Evolutionary conservation across 345 rosid genomes (phyloP), one percentile per base, ranked within the genome.

Genomic region (Acer negundo): DNA sequence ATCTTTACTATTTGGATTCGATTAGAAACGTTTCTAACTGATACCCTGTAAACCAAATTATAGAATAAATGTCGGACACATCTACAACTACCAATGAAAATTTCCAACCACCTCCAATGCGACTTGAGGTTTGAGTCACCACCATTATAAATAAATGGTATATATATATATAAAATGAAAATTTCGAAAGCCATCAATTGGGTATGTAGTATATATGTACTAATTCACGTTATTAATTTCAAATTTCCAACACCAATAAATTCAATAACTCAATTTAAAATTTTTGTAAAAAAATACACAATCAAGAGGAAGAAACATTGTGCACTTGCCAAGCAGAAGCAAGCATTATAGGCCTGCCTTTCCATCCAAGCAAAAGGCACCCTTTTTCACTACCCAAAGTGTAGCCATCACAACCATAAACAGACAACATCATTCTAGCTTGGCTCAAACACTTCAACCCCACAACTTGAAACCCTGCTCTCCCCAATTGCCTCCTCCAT

Each of bases 251-350:
- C 38, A 10, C 72, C 40, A 10, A 2, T 46, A 8, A 19, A 11
- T 40, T 9, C 42, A 22, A 22, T 38, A 12, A n/a, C 38, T 74
- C 28, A 44, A 49, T 74, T 17, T 12, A 35, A 13, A 53, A 2
- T 55, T 55, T 53, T 53, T 53, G 3, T 9, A 4, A 13, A 53
- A 15, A 47, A 6, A 74, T 64, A 19, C 20, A 59, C 55, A 64
- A 20, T 35, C 62, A 81, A 61, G 81, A 70, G 26, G 83, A 73
- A 28, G 81, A 51, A 76, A 19, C 51, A 67, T 74, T 78, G 62
- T 85, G 79, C 23, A 83, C 74, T 77, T 88, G 91, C 93, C 90
- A 91, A 15, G 92, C 90, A 47, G 94, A 91, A 38, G 91, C 91
- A 66, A 89, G 55, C 92, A 91, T 84, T 71, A 89, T 84, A 0